Evolutionary conservation across 805 yeast genomes (phyloP), one percentile per base, ranked within the genome.

Genomic region (Hanseniaspora lachancei): DNA sequence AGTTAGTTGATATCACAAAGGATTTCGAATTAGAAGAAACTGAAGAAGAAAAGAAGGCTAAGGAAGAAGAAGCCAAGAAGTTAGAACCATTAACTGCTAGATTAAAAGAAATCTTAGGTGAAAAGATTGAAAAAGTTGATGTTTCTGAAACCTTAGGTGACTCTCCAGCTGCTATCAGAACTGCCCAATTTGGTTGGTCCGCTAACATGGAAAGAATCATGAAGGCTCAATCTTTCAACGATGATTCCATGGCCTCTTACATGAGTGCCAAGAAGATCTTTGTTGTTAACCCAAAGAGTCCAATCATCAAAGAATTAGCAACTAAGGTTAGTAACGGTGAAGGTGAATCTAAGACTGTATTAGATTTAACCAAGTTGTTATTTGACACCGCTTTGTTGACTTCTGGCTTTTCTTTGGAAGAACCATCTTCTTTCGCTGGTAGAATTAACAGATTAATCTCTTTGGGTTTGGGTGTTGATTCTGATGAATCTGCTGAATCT

Each of bases 131-230:
- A 80, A 93, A 93, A 81, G 98, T 95, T 75, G 89, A 89, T 71
- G 96, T 93, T 62, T 89, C 97, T 62, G 95, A 91, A 78, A 89
- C 88, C 77, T 82, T 93, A 70, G 88, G 89, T 67, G 97, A 89
- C 70, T 89, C 97, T 58, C 99, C 99, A 74, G 98, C 98, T 73
- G 98, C 98, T 66, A 93, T 93, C 73, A 89, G 98, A 82, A 93
- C 98, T 65, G 97, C 97, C 65, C 97, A 93, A 79, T 93, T 93
- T 74, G 98, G 99, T 74, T 93, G 99, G 99, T 93, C 98, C 64
- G 99, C 99, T 69, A 93, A 93, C 81, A 93, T 93, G 98, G 99
- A 93, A 81, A 91, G 98, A 85, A 93, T 93, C 81, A 93, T 93
- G 99, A 93, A 93, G 81, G 98, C 98, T 60, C 99, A 93, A 80